Evolutionary conservation across 2,329 filamentous ascomycete species (phyloP), one percentile per base, ranked within the genome.

Genomic region (Epichloe hybrida): DNA sequence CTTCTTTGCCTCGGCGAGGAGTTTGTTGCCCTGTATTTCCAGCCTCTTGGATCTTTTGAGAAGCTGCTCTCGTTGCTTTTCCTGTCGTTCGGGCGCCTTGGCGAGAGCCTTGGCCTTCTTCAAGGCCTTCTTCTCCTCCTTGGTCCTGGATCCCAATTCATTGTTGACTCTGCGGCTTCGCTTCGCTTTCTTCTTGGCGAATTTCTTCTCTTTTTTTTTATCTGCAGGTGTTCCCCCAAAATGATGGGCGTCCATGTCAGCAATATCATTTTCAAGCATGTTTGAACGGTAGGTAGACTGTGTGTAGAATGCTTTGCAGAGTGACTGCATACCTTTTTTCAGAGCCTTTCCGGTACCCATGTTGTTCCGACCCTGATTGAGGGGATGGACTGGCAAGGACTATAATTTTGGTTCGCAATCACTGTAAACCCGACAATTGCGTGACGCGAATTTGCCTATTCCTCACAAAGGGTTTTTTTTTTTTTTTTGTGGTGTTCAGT

Each of bases 1-100:
- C 51, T 64, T 66, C 53, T 69, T 65, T 0, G 72, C 67, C 51
- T 73, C 65, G 1, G 57, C 59, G 56, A 71, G 56, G 36, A 76
- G 53, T 60, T 69, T 68, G 21, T 61, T 55, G 2, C 66, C 69
- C 58, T 72, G 62, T 3, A 57, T 58, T 58, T 72, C 67, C 37
- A 72, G 63, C 57, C 68, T 67, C 27, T 70, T 53, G 9, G 61
- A 59, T 50, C 67, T 66, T n/a, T 54, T 53, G 23, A 68, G 62
- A 47, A 72, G 56, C 20, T 65, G 66, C 47, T 62, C 57, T 39
- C 64, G 66, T 46, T 62, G 65, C 62, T 69, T 71, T 54, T 70
- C 68, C 7, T 61, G 55, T 56, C 69, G 69, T 46, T 44, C 52
- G n/a, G 56, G 54, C 50, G 61, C 61, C 41, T 58, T 59, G 11